Evolutionary conservation across 148 eudicot genomes (phyloP), one percentile per base, ranked within the genome.

Genomic region (Amaranthus hypochondriacus): DNA sequence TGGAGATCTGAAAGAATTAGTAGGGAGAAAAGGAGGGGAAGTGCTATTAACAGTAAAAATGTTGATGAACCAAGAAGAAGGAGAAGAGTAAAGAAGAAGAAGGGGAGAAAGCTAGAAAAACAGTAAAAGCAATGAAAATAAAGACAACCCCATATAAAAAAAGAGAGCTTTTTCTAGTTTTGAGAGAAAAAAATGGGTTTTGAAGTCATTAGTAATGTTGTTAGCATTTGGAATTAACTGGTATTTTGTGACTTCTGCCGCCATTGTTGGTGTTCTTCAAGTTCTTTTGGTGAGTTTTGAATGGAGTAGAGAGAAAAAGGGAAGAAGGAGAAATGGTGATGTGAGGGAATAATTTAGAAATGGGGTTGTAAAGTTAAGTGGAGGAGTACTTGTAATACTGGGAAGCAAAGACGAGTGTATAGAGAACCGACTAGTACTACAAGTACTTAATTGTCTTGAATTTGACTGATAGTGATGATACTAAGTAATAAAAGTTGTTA

Each of bases 211-310:
- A 44, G 86, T 55, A 13, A 87, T 66, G 77, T 62, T 78, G 49
- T 28, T 28, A 28, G 69, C 70, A 69, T 84, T 81, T 77, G 93
- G 71, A 68, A 85, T 79, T 56, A 81, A 51, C 4, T 84, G 80
- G 80, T 88, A 86, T 75, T 94, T 94, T 10, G 90, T 73, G 46
- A 71, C 83, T 47, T 87, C 89, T 94, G 91, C 88, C 68, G 70
- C n/a, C 71, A 74, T 73, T 62, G 13, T 55, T 15, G 42, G 0
- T 0, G 39, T 28, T 28, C 1, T 28, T 28, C 39, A 28, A 28
- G 39, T 1, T 28, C n/a, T 28, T 28, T 28, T 28, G 39, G 39
- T 28, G 39, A 28, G 39, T 28, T 28, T n/a, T n/a, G n/a, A n/a
- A n/a, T n/a, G n/a, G n/a, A n/a, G n/a, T n/a, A n/a, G n/a, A n/a